Base-by-base conservation (phyloP, 2,329 filamentous ascomycete species). In the Aspergillus versicolor region DNA sequence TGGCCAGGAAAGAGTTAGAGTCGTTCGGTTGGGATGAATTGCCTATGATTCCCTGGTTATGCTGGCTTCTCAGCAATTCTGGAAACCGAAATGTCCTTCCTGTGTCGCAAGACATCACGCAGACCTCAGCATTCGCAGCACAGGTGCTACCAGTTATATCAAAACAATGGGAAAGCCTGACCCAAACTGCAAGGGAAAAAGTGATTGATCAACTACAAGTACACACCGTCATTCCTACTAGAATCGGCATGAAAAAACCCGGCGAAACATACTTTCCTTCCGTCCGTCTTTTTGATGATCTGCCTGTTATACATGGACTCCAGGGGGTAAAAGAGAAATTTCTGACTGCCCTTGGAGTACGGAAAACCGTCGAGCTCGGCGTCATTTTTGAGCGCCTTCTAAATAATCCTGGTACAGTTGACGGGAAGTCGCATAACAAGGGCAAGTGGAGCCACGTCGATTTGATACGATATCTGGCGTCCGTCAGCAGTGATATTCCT, bases 261-360 rank as follows among this genome's bases (percentile, higher is more conserved):
- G 77, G 80, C 3, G 92, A 97, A 63, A 88, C 94, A 0, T 99
- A 97, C 73, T 97, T 99, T 68, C 86, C 90, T 2, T 89, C 86
- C n/a, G 94, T 99, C 38, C 94, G 91, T 71, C 79, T 99, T 0
- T 99, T 99, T 68, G 92, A 97, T 60, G 94, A 99, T 70, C 79
- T 99, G 15, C 92, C 94, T 0, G 87, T 88, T 12, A 86, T 97
- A 2, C 84, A 88, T 62, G 86, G 85, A 12, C 86, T 92, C 43
- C 86, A 88, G 41, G 85, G 87, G 32, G 84, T 97, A 12, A 97
- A 97, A 70, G 93, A 97, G 45, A 97, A 95, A 71, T 90, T 99
- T 60, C 75, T 99, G 43, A 77, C 83, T 3, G 84, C 90, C 2
- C 79, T 99, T 32, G 93, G 94, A 3, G 92, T 99, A 24, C 87